Conservation (phyloP, 116 monocot genomes). For the Papilionanthe hybrid region DNA sequence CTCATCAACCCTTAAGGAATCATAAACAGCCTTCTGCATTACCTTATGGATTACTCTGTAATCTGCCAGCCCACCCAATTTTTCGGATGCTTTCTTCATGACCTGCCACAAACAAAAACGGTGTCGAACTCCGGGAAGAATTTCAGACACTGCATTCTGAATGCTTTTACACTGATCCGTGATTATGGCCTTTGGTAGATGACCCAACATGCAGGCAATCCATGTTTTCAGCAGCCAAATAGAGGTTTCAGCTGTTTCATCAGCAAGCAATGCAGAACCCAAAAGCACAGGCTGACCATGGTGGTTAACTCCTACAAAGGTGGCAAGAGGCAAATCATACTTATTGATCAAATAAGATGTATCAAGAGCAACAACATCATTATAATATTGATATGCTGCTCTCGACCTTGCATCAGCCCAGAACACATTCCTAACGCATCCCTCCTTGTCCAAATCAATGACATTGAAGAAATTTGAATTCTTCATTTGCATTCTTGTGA, state of each 20-base stretch:
- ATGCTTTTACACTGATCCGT: slow-evolving; percentile 45
- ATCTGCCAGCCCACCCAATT: slow-evolving; percentile 43
- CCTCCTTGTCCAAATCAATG: slow-evolving; percentile 47
- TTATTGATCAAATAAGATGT: slow-evolving; percentile 28
- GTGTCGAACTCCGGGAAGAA: slow-evolving; percentile 48
- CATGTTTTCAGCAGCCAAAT: slow-evolving; percentile 58
- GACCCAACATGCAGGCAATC: slow-evolving; percentile 54
- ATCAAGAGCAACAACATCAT: slow-evolving; percentile 42
- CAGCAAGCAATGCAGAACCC: slow-evolving; percentile 50
- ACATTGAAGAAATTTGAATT: slow-evolving; percentile 49
- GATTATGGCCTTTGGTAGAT: slow-evolving; percentile 41
- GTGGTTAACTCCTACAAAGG: slow-evolving; percentile 58
- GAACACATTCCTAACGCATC: slow-evolving; percentile 38
- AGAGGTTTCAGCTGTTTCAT: slow-evolving; percentile 53
- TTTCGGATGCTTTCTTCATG: slow-evolving; percentile 48
- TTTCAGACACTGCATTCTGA: slow-evolving; percentile 36
- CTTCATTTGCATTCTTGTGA: slow-evolving; percentile 63
- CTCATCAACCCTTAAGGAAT: slow-evolving; percentile 47
- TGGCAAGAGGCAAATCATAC: slow-evolving; percentile 41
- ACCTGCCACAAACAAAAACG: slow-evolving; percentile 51
- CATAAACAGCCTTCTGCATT: slow-evolving; percentile 55
- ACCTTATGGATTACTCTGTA: slow-evolving; percentile 41
- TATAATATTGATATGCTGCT: slow-evolving; percentile 48
- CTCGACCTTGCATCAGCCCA: slow-evolving; percentile 61
- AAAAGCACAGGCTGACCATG: slow-evolving; percentile 55